Percentiles rank a stretch among this genome's conserved stretches.
Evolutionary conservation across 768 basidiomycete genomes (phyloP).

Genomic region (Suillus brevipes): DNA sequence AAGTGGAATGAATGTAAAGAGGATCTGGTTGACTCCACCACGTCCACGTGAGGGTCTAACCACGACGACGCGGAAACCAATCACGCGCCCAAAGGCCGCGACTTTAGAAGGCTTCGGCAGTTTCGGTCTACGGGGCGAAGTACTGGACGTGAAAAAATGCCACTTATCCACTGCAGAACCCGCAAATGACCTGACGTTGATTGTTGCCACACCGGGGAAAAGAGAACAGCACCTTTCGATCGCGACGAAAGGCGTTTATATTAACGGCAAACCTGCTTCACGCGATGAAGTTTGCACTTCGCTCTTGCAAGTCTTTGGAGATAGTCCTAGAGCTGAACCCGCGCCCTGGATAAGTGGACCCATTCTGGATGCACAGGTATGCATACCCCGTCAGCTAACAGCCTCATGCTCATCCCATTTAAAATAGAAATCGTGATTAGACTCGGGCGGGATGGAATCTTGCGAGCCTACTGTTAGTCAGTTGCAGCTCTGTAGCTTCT

Average conservation of each 20-base stretch:
- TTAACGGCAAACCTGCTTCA: constrained; percentile 26
- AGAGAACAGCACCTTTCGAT: constrained; percentile 1
- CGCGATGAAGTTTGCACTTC: constrained; percentile 15
- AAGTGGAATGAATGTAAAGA: constrained; percentile 30
- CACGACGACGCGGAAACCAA: background rate
- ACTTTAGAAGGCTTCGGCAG: constrained; percentile 15
- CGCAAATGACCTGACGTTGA: constrained; percentile 5
- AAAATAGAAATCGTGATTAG: background rate
- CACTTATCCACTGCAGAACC: constrained; percentile 3
- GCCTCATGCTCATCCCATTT: background rate
- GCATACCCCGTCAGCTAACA: background rate
- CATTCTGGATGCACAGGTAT: constrained; percentile 2
- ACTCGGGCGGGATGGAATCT: background rate
- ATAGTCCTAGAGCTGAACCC: background rate
- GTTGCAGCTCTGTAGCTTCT: background rate
- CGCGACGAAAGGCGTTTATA: constrained; percentile 24
- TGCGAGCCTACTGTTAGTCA: background rate
- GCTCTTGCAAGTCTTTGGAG: constrained; percentile 19
- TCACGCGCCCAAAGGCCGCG: background rate
- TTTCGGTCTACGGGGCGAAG: constrained; percentile 16
- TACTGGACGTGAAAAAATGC: constrained; percentile 6
- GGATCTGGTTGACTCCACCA: constrained; percentile 33
- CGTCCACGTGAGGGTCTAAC: constrained; percentile 15
- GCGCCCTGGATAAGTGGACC: background rate
- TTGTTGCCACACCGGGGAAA: background rate